Evolutionary conservation across 306 rosid species (phyloP), one percentile per base, ranked within the genome.

Genomic region (Dryas octopetala): DNA sequence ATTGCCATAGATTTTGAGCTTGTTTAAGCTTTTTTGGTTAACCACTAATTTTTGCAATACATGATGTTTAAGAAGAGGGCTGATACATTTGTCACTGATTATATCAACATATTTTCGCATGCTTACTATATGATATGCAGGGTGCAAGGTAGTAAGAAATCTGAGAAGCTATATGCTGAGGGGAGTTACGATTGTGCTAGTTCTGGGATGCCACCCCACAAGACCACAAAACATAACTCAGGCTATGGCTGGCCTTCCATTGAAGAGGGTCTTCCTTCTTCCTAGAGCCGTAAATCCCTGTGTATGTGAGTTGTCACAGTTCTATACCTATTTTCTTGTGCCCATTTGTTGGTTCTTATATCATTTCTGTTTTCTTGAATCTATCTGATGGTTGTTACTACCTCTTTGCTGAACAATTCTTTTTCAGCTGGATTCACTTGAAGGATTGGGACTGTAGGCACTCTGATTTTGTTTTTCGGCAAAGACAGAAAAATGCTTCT

Each of bases 201-300:
- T 5, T 88, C 88, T 75, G 88, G 81, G 40, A 82, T 84, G 73
- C 90, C 85, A 19, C 88, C 80, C 15, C 82, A 86, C 64, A 86
- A 86, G 77, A 83, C 90, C 73, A 88, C 88, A 66, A 86, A 88
- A 74, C 86, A 84, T 78, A 83, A 84, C 60, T 88, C 90, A 66
- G 90, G 90, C 50, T 78, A 86, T 80, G 90, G 86, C 51, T 83
- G 83, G 88, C 92, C 92, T 75, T 84, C 92, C 73, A 80, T 84
- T 82, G 80, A 16, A 26, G 88, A 84, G 73, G 89, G 86, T 49
- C 74, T 83, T 49, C 88, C 87, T 2, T 51, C 17, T 6, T 23
- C 23, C 23, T 16, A 88, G 82, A 55, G 84, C 88, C 74, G 83
- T 78, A 62, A 83, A 74, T 73, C 80, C 89, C 76, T 59, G 75